Percentiles rank a stretch among this genome's conserved stretches.
Conservation (phyloP, 768 basidiomycete genomes). For the Leucosporidium scottii region DNA sequence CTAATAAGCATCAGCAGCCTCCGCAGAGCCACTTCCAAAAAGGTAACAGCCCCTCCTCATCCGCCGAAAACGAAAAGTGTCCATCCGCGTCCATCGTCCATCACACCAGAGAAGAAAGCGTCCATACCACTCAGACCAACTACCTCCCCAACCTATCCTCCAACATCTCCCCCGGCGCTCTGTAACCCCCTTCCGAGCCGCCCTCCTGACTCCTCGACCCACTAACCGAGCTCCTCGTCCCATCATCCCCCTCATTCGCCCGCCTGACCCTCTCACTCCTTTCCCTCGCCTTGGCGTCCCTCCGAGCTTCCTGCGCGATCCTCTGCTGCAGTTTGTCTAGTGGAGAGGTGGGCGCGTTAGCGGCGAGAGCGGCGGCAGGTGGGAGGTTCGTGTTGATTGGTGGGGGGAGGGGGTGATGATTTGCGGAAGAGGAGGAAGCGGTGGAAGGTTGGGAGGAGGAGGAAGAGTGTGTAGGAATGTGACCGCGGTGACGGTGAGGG, state of each 20-base stretch:
- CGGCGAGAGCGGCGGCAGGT: background rate
- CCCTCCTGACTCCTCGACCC: background rate
- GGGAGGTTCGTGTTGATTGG: background rate
- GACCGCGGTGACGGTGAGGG: background rate
- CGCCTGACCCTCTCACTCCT: background rate
- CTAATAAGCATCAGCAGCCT: too few relatives aligned
- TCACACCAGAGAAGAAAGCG: too few relatives aligned
- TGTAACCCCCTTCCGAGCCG: background rate
- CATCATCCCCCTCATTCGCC: background rate
- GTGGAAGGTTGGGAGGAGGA: too few relatives aligned
- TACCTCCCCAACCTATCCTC: background rate
- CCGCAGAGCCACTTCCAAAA: too few relatives aligned
- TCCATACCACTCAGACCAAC: too few relatives aligned
- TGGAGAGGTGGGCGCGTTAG: constrained; percentile 18
- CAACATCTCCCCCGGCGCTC: background rate
- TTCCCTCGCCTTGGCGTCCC: background rate
- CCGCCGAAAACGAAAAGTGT: too few relatives aligned
- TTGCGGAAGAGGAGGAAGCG: background rate
- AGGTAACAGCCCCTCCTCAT: too few relatives aligned
- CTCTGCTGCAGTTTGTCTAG: constrained; percentile 28
- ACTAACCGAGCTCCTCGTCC: background rate
- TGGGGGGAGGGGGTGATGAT: background rate
- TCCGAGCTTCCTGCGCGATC: constrained; percentile 17
- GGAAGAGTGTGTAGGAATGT: too few relatives aligned
- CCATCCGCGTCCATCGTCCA: too few relatives aligned